Base-by-base conservation (phyloP, 106 monocot species). In the Dendrobium huoshanense region DNA sequence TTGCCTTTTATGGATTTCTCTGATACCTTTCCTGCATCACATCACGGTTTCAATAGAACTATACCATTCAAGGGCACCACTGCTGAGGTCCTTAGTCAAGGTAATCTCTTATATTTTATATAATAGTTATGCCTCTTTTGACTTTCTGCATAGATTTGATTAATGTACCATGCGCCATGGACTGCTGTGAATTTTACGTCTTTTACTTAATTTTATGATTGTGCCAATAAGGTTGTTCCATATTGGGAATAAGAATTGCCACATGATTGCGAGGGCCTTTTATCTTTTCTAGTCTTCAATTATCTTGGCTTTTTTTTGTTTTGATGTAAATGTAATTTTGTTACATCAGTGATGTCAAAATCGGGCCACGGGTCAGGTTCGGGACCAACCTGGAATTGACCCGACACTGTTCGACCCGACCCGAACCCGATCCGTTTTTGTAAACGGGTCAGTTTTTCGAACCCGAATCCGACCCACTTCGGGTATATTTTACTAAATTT, bases 81-180 rank as follows among this genome's bases (percentile, higher is more conserved):
- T 43, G 72, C 80, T 17, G 79, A 81, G 70, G 82, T 87, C 78
- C 86, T 85, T 70, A 77, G 77, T 83, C 88, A 86, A 91, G 88
- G 88, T 91, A 82, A 80, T 77, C 16, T 49, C 4, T 51, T 3
- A n/a, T 40, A 65, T 17, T 37, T 29, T 7, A 43, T 37, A 70
- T 22, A 37, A 37, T 20, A 70, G 61, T 22, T 58, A 22, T 55
- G 11, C 48, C 3, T 25, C 9, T 72, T 17, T 72, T 10, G 9
- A 41, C 4, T 70, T 18, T 56, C 20, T 27, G 6, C 31, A 9
- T 49, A 48, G 72, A 68, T 31, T 31, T 25, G 9, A 79, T 42
- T 41, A 65, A 2, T 20, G 20, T 41, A 18, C 41, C 24, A 79
- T n/a, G 1, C 17, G 17, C 17, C 9, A 29, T 56, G 48, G 31